Conservation (phyloP, 1,139 yeast genomes). For the Meyerozyma smithsonii region DNA sequence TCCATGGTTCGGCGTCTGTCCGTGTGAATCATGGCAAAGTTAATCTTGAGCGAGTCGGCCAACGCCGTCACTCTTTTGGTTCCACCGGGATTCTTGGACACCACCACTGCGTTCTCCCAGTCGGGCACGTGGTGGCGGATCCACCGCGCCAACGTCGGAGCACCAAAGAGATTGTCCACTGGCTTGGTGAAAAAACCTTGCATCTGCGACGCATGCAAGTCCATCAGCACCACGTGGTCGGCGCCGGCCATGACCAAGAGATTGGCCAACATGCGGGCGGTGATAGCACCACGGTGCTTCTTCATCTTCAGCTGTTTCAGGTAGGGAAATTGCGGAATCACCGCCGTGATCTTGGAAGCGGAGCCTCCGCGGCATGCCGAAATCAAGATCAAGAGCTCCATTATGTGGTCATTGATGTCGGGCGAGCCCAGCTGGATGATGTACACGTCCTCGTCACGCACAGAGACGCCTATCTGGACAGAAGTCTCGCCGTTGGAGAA, state of each 20-base stretch:
- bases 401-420: conserved; percentile 86
- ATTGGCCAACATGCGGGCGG: conserved; percentile 98
- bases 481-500: conserved; percentile 97
- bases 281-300: conserved; percentile 96
- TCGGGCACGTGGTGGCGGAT: conserved; percentile 84
- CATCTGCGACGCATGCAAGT: conserved; percentile 97
- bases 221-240: conserved; percentile 98
- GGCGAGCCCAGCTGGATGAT: conserved; percentile 93
- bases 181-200: conserved; percentile 98
- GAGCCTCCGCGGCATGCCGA: conserved; percentile 97
- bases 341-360: conserved; percentile 95
- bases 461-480: conserved; percentile 90
- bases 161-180: conserved; percentile 92
- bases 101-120: conserved; percentile 78
- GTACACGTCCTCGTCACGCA: conserved; percentile 94
- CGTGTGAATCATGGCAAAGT: conserved; percentile 98
- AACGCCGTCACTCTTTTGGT: conserved; percentile 95
- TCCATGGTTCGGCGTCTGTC: conserved; percentile 90
- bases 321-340: conserved; percentile 95
- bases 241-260: conserved; percentile 97
- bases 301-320: conserved; percentile 98
- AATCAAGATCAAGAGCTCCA: conserved; percentile 90
- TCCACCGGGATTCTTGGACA: conserved; percentile 97
- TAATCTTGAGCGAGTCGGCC: conserved; percentile 91
- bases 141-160: conserved; percentile 96